phyloP scores from a whole-genome alignment of 192 early-diverging fungal species.

The Fimicolochytrium jonesii region DNA sequence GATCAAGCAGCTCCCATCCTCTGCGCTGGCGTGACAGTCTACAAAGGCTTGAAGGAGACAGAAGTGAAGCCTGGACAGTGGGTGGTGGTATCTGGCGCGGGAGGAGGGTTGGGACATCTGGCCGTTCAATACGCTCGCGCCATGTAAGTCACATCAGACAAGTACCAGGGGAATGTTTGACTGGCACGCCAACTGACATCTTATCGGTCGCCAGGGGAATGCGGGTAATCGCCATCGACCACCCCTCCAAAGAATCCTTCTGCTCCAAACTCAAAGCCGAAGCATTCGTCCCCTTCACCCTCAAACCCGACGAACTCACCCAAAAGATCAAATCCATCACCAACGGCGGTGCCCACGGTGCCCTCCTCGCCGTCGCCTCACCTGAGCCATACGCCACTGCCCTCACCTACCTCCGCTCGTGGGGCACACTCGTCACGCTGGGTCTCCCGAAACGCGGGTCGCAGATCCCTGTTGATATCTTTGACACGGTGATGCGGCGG shows the following conservation, averaged over 20 bases:
- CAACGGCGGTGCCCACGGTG: not conserved
- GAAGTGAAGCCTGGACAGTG: constrained; percentile 3
- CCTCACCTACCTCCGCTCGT: not conserved
- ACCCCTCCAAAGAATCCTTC: not conserved
- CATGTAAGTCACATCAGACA: too few species aligned
- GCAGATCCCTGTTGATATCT: constrained; percentile 2
- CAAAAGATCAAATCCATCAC: not conserved
- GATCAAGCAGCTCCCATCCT: not conserved
- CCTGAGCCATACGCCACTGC: not conserved
- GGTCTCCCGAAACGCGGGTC: constrained; percentile 1
- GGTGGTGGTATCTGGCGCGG: not conserved
- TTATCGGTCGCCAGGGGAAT: too few species aligned
- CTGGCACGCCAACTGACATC: too few species aligned
- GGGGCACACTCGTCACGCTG: constrained; percentile 8
- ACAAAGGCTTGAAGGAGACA: constrained; percentile 1
- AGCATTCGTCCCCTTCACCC: not conserved
- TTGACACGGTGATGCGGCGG: not conserved
- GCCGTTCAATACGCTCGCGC: constrained; percentile 1
- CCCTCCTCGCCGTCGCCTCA: not conserved
- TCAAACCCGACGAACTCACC: not conserved
- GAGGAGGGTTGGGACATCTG: not conserved
- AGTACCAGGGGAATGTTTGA: too few species aligned
- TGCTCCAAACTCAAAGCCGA: not conserved
- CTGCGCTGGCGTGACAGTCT: not conserved
- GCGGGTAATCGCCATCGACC: constrained; percentile 1